Conservation (phyloP, 805 yeast species). For the Pichia thaimueangensis region DNA sequence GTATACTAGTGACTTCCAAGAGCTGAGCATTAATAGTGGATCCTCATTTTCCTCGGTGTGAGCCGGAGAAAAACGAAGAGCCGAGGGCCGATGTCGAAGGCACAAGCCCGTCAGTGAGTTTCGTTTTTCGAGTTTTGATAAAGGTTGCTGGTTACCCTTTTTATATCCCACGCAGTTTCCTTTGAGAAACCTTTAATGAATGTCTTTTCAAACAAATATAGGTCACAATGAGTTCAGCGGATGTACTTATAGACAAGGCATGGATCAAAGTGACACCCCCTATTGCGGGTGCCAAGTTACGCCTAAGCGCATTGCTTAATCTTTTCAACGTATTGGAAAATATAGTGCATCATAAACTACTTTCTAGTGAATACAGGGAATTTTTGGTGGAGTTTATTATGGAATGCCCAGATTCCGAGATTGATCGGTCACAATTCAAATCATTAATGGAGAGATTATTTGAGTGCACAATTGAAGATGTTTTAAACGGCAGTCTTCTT, state of each 20-base stretch:
- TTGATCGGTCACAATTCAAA: constrained; percentile 14
- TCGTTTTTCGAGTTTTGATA: too few relatives aligned
- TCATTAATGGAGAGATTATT: constrained; percentile 15
- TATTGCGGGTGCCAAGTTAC: background rate
- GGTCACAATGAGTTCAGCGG: background rate
- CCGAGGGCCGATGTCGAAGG: too few relatives aligned
- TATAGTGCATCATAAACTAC: constrained; percentile 3
- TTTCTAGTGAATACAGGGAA: constrained; percentile 15
- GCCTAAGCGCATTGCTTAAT: constrained; percentile 11
- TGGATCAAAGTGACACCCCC: constrained; percentile 9
- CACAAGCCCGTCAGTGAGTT: too few relatives aligned
- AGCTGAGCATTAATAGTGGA: too few relatives aligned
- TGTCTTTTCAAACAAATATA: too few relatives aligned
- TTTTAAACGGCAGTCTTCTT: constrained; percentile 3
- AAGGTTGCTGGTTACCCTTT: too few relatives aligned
- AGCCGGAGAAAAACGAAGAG: too few relatives aligned
- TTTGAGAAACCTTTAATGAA: too few relatives aligned
- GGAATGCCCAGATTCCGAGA: constrained; percentile 9
- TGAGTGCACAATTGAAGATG: constrained; percentile 11
- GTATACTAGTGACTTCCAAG: too few relatives aligned
- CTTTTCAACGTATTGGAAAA: constrained; percentile 15
- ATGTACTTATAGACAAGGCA: constrained; percentile 4
- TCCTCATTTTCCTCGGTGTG: too few relatives aligned
- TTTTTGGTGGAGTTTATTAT: constrained; percentile 17
- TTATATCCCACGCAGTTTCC: too few relatives aligned